phyloP scores from a whole-genome alignment of 495 filamentous ascomycete genomes.

The Articulospora tetracladia region DNA sequence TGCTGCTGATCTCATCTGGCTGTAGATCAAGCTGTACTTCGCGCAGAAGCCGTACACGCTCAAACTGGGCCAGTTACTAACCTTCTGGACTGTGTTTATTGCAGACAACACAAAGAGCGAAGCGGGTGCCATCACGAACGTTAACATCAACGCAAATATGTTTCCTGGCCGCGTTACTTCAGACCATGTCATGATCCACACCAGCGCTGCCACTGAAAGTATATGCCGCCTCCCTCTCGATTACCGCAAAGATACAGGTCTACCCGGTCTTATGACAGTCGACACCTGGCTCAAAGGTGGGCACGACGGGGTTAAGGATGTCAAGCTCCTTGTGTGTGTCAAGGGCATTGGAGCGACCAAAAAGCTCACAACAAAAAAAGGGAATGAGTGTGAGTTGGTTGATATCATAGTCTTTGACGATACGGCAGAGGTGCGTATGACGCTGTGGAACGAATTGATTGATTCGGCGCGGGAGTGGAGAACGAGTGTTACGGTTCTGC shows the following conservation, averaged over 20 bases:
- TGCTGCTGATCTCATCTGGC: not conserved
- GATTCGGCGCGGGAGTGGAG: constrained; percentile 47
- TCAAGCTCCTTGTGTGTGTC: constrained; percentile 51
- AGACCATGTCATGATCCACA: constrained; percentile 49
- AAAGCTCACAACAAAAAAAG: constrained; percentile 45
- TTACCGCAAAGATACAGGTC: constrained; percentile 27
- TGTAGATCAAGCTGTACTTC: constrained; percentile 41
- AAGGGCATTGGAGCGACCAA: constrained; percentile 50
- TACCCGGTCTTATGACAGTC: constrained; percentile 51
- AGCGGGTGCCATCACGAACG: constrained; percentile 10
- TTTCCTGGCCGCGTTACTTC: constrained; percentile 47
- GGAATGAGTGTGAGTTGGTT: constrained; percentile 36
- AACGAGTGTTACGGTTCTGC: constrained; percentile 49
- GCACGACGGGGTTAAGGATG: constrained; percentile 44
- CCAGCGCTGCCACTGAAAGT: constrained; percentile 36
- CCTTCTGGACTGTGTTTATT: constrained; percentile 39
- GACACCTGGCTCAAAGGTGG: constrained; percentile 42
- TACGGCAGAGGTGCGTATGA: constrained; percentile 47
- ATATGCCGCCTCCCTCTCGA: constrained; percentile 45
- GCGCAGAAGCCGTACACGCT: constrained; percentile 28
- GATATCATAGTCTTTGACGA: constrained; percentile 58
- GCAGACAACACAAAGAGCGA: constrained; percentile 20
- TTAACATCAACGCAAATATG: constrained; percentile 40
- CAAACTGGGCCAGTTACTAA: constrained; percentile 36
- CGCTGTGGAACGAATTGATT: constrained; percentile 48